A percentile compares a stretch with the other conserved stretches of the same genome.
These are phyloP conservation scores for Apiotrichum porosum DNA, from an alignment of 1,284 basidiomycete species.

Conservation along the genomic window DNA sequence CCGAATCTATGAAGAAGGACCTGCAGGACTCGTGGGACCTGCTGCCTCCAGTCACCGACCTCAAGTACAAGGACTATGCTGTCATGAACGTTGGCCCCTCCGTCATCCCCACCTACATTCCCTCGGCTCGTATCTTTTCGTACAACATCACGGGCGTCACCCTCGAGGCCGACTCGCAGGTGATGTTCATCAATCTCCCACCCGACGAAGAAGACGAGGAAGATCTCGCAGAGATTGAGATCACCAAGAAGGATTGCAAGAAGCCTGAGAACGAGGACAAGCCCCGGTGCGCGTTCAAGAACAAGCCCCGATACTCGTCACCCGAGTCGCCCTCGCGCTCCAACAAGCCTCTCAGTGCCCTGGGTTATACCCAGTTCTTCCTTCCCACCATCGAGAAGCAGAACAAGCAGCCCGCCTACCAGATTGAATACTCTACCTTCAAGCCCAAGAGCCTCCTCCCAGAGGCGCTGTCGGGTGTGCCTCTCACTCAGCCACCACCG, in stretches of 20 bases:
- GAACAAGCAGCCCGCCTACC: slow-evolving; percentile 58
- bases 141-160: slow-evolving; percentile 60
- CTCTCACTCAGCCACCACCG: slow-evolving; percentile 47
- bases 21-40: slow-evolving; percentile 43
- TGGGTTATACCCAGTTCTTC: slow-evolving; percentile 61
- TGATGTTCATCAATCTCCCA: neutral
- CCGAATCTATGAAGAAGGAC: slow-evolving; percentile 39
- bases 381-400: slow-evolving; percentile 62
- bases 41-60: slow-evolving; percentile 51
- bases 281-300: slow-evolving; percentile 46
- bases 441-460: slow-evolving; percentile 49
- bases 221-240: slow-evolving; percentile 14
- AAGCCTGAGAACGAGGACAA: slow-evolving; percentile 44
- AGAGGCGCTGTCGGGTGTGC: slow-evolving; percentile 15
- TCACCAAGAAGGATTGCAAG: slow-evolving; percentile 39
- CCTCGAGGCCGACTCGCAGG: slow-evolving; percentile 21
- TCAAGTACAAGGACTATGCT: slow-evolving; percentile 63
- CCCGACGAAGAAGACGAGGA: slow-evolving; percentile 8
- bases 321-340: slow-evolving; percentile 38
- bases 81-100: slow-evolving; percentile 73
- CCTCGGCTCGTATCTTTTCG: slow-evolving; percentile 73
- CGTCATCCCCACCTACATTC: slow-evolving; percentile 83
- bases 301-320: slow-evolving; percentile 39
- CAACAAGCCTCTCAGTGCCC: slow-evolving; percentile 35
- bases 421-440: slow-evolving; percentile 76